A percentile compares a stretch with the other conserved stretches of the same genome.
phyloP scores from a whole-genome alignment of 1,139 yeast species.

The Wickerhamomyces sp. region DNA sequence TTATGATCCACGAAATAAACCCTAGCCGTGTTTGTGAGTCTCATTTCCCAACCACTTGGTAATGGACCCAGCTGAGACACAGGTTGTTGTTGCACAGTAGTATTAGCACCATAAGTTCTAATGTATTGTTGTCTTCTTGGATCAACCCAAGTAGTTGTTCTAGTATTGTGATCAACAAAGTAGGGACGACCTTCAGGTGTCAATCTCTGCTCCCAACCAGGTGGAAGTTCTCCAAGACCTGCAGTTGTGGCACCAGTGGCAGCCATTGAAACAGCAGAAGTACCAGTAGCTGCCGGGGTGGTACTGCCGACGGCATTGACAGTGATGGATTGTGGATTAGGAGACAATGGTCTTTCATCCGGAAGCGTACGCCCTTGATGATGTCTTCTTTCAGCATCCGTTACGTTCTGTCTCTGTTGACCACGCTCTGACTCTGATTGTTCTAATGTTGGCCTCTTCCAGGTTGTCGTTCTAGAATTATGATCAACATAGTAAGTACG shows the following conservation, averaged over 20 bases:
- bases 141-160: slow-evolving; percentile 99
- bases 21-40: slow-evolving; percentile 95
- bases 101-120: slow-evolving; percentile 83
- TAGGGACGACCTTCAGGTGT: slow-evolving; percentile 98
- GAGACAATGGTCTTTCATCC: slow-evolving; percentile 51
- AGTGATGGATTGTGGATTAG: slow-evolving; percentile 29
- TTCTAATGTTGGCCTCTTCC: slow-evolving; percentile 90
- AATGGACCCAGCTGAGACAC: slow-evolving; percentile 97
- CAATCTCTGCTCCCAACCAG: slow-evolving; percentile 98
- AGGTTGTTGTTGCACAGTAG: slow-evolving; percentile 94
- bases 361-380: slow-evolving; percentile 90
- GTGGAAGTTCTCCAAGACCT: slow-evolving; percentile 93
- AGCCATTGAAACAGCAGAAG: slow-evolving; percentile 75
- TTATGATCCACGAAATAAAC: slow-evolving; percentile 98
- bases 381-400: slow-evolving; percentile 86
- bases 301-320: slow-evolving; percentile 34
- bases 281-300: slow-evolving; percentile 51
- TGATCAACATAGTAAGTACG: slow-evolving; percentile 98
- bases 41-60: slow-evolving; percentile 99
- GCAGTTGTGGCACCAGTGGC: slow-evolving; percentile 92
- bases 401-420: slow-evolving; percentile 48
- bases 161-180: slow-evolving; percentile 95
- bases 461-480: slow-evolving; percentile 93
- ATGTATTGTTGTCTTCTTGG: slow-evolving; percentile 98
- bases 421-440: slow-evolving; percentile 66